Evolutionary conservation across 495 filamentous ascomycete species (phyloP), one percentile per base, ranked within the genome.

Genomic region (Cercophora newfieldiana): DNA sequence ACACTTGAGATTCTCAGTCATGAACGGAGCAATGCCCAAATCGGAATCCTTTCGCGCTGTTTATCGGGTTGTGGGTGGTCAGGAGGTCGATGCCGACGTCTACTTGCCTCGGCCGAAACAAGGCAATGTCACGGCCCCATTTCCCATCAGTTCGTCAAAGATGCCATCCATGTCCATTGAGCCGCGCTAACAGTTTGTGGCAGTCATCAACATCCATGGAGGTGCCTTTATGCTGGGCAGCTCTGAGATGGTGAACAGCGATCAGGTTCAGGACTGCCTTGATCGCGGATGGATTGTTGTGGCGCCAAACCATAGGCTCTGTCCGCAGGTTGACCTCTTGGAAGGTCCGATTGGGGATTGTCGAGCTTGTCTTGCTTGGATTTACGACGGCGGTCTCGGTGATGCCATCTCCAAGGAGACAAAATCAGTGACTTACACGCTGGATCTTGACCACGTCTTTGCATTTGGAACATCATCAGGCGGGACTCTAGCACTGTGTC

Each of bases 201-300:
- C 37, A 62, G 60, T 62, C 44, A 62, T 62, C 22, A 62, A 62
- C 48, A 62, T 62, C 33, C 60, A 62, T 19, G 60, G 60, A 21
- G 60, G 60, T 19, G 60, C 60, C 19, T 62, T 62, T 44, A 62
- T 62, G 60, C 60, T 62, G 1, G 60, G 60, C 21, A 49, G 33
- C 18, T 44, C 60, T 10, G 44, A 48, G 8, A 50, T 62, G 60
- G 60, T 62, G 33, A 62, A 62, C 48, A 1, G 3, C 18, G 60
- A 62, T 47, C 60, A 62, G 44, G 49, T 62, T n/a, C 24, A 28
- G 12, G 60, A 62, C 44, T 62, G 60, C 25, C 44, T 62, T 25
- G n/a, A n/a, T 26, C 19, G 60, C n/a, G 60, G 60, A 22, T 62
- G 60, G 60, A 51, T 62, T 29, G 60, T 62, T 7, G 60, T 62